phyloP scores from a whole-genome alignment of 371 early-diverging fungal species.

The Zopfochytrium polystomum region DNA sequence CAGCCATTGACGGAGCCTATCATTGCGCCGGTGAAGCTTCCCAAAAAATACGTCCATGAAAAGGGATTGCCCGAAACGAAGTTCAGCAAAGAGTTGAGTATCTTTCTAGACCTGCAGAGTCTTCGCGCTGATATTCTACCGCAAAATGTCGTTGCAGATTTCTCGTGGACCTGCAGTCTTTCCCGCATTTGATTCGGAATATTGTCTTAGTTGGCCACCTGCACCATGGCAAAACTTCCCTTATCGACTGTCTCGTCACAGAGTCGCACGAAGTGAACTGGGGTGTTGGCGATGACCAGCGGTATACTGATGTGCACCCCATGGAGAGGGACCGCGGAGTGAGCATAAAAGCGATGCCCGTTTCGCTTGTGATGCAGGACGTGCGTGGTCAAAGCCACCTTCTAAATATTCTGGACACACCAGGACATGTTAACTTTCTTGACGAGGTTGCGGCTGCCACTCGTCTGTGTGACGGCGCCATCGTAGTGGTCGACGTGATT shows the following conservation, averaged over 20 bases:
- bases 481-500: conserved; percentile 92
- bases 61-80: conserved; percentile 78
- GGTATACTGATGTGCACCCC: conserved; percentile 90
- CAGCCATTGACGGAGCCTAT: conserved; percentile 95
- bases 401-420: conserved; percentile 91
- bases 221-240: conserved; percentile 95
- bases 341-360: conserved; percentile 90
- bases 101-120: background rate
- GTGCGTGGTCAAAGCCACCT: conserved; percentile 82
- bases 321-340: conserved; percentile 89
- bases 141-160: conserved; percentile 49
- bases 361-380: conserved; percentile 84
- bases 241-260: conserved; percentile 88
- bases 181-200: conserved; percentile 81
- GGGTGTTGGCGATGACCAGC: conserved; percentile 53
- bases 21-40: conserved; percentile 82
- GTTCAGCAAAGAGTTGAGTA: conserved; percentile 87
- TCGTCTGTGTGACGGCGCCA: conserved; percentile 87
- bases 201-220: conserved; percentile 91
- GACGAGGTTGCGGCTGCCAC: conserved; percentile 90
- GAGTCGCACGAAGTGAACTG: conserved; percentile 68
- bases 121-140: background rate
- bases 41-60: conserved; percentile 81
- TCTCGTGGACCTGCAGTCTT: conserved; percentile 79
- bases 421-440: conserved; percentile 92